phyloP scores from a whole-genome alignment of 495 filamentous ascomycete species.

The Penicillium pulvis region DNA sequence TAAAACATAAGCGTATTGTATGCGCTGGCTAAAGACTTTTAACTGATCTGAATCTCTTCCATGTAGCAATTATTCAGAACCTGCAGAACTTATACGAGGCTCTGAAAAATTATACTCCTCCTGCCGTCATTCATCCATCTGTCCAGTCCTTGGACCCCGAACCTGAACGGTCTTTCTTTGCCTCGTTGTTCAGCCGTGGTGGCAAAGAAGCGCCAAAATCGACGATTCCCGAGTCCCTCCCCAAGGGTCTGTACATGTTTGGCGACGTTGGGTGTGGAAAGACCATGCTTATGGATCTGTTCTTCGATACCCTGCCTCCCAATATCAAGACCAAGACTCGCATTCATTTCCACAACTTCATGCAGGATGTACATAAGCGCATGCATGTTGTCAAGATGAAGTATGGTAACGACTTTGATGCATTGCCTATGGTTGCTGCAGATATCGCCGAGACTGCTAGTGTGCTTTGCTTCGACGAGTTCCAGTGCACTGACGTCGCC shows the following conservation, averaged over 20 bases:
- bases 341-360: conserved; percentile 99
- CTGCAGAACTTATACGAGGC: conserved; percentile 89
- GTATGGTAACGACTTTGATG: conserved; percentile 89
- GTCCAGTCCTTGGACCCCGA: conserved; percentile 42
- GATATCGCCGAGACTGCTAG: conserved; percentile 83
- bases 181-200: conserved; percentile 64
- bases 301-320: conserved; percentile 87
- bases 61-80: conserved; percentile 76
- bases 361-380: conserved; percentile 96
- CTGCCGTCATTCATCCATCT: conserved; percentile 72
- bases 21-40: not conserved
- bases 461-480: conserved; percentile 97
- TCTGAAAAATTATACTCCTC: conserved; percentile 71
- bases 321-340: conserved; percentile 85
- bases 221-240: conserved; percentile 70
- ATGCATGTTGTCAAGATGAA: conserved; percentile 87
- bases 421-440: conserved; percentile 87
- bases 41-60: not conserved
- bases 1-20: not conserved
- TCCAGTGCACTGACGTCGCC: conserved; percentile 97
- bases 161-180: conserved; percentile 67
- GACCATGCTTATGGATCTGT: conserved; percentile 99
- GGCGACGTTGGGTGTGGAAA: conserved; percentile 98
- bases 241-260: conserved; percentile 91
- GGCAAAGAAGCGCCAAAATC: conserved; percentile 32